A percentile compares a stretch with the other conserved stretches of the same genome.
phyloP scores from a whole-genome alignment of 768 basidiomycete species.

The Agaricus blazei region DNA sequence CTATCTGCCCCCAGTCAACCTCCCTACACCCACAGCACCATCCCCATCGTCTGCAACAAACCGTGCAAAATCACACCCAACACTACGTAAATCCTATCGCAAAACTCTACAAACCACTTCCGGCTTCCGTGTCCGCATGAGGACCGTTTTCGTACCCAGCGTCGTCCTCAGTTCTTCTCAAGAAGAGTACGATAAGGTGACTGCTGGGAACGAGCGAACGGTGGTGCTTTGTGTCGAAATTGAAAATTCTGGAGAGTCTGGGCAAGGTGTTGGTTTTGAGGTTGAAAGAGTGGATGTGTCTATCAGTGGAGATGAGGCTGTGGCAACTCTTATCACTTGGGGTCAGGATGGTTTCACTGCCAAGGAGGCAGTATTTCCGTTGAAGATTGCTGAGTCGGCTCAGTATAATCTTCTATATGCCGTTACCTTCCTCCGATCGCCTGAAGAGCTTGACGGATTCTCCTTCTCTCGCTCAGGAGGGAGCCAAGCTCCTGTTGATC shows the following conservation, averaged over 20 bases:
- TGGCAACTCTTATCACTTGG: slow-evolving; percentile 45
- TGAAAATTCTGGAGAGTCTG: slow-evolving; percentile 72
- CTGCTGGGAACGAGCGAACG: slow-evolving; percentile 73
- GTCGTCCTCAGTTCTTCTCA: slow-evolving; percentile 54
- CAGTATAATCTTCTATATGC: slow-evolving; percentile 89
- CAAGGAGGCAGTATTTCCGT: slow-evolving; percentile 56
- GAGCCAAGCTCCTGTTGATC: slow-evolving; percentile 31
- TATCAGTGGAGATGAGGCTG: slow-evolving; percentile 63
- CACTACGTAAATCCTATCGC: slow-evolving; percentile 82
- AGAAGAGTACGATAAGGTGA: slow-evolving; percentile 52
- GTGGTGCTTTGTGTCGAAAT: slow-evolving; percentile 90
- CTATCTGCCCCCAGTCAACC: slow-evolving; percentile 47
- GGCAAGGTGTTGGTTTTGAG: slow-evolving; percentile 57
- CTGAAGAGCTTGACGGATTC: slow-evolving; percentile 49
- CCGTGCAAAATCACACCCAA: slow-evolving; percentile 46
- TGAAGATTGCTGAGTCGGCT: slow-evolving; percentile 63
- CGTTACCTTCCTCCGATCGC: slow-evolving; percentile 72
- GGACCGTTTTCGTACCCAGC: slow-evolving; percentile 89
- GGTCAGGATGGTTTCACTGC: slow-evolving; percentile 50
- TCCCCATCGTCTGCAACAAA: slow-evolving; percentile 46
- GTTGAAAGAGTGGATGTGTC: slow-evolving; percentile 73
- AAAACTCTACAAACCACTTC: slow-evolving; percentile 74
- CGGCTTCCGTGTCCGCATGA: slow-evolving; percentile 88
- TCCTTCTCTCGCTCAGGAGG: slow-evolving; percentile 25
- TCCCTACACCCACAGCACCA: slow-evolving; percentile 34